Base-by-base conservation (phyloP, 148 eudicot genomes). In the Rhododendron simsii region DNA sequence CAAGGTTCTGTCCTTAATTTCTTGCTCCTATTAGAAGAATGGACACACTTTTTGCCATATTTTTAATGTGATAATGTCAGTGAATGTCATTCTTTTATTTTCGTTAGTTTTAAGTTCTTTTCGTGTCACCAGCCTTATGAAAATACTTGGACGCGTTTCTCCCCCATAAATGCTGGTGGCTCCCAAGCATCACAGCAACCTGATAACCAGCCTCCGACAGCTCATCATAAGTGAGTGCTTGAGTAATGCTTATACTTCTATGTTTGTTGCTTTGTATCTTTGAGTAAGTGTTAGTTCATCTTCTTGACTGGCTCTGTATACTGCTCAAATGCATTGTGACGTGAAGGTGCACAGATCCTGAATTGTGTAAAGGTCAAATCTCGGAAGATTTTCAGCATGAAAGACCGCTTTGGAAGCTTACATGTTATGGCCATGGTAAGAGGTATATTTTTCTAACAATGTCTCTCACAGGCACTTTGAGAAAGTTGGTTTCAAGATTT, bases 381-480 rank as follows among this genome's bases (percentile, higher is more conserved):
- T 87, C 80, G 78, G 98, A 91, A 90, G 98, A 95, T 90, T 93
- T 93, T 84, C 84, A 93, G 89, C 80, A 95, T 76, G 99, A 97
- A 91, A 93, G 86, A 86, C 99, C 99, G 47, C 90, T 92, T 84
- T 97, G 99, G 98, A 95, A 94, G 93, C 98, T 97, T 81, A 97
- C 98, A 16, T 97, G 99, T 88, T 97, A 96, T 85, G 94, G 95
- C 86, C 99, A 96, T 71, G 74, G 55, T 67, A 92, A 90, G 89
- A 79, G 91, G 99, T 96, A 94, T 82, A 91, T 89, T 85, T 59
- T 14, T 11, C 26, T 51, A 23, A 85, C 82, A 45, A 55, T 47
- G 55, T 53, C 53, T 28, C 78, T 51, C 51, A 10, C 14, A 28
- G 30, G 47, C 69, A 81, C 61, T 83, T 83, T 83, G 61, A 55